Conservation (phyloP, 495 filamentous ascomycete genomes). For the Xylaria intraflava region DNA sequence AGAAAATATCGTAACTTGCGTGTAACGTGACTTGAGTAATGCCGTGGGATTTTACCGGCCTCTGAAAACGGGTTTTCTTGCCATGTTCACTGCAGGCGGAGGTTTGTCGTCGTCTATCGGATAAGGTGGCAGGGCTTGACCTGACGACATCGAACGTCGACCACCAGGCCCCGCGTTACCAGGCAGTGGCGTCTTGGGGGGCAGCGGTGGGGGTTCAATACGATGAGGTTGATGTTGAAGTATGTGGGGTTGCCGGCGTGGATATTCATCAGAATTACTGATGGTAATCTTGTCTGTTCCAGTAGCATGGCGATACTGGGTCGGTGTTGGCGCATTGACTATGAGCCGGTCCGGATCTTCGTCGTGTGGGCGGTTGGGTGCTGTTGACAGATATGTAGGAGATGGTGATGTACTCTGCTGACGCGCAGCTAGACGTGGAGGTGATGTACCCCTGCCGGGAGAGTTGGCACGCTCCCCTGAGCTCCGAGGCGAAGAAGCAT, state of each 20-base stretch:
- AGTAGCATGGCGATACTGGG: conserved; percentile 40
- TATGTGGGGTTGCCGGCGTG: conserved; percentile 40
- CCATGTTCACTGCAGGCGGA: conserved; percentile 73
- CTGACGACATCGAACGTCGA: conserved; percentile 20
- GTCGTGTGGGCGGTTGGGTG: conserved; percentile 28
- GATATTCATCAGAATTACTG: conserved; percentile 51
- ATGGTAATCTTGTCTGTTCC: conserved; percentile 58
- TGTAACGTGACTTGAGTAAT: not conserved
- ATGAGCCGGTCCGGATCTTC: conserved; percentile 42
- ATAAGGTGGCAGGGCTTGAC: conserved; percentile 57
- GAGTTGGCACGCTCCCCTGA: conserved; percentile 34
- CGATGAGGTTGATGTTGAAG: conserved; percentile 40
- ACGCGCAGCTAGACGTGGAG: conserved; percentile 28
- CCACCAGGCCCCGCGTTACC: conserved; percentile 25
- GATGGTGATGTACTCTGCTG: conserved; percentile 30
- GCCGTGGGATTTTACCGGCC: conserved; percentile 26
- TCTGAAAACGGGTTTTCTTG: conserved; percentile 75
- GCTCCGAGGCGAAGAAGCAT: conserved; percentile 36
- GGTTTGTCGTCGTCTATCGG: conserved; percentile 76
- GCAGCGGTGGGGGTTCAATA: conserved; percentile 65
- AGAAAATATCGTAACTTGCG: not conserved
- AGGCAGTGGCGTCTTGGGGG: conserved; percentile 76
- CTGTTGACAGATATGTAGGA: conserved; percentile 12
- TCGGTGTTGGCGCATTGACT: conserved; percentile 47
- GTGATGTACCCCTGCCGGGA: conserved; percentile 21